These are phyloP conservation scores for Wickerhamiella sergipiensis DNA, from an alignment of 805 yeast genomes.

Conservation along the genomic window DNA sequence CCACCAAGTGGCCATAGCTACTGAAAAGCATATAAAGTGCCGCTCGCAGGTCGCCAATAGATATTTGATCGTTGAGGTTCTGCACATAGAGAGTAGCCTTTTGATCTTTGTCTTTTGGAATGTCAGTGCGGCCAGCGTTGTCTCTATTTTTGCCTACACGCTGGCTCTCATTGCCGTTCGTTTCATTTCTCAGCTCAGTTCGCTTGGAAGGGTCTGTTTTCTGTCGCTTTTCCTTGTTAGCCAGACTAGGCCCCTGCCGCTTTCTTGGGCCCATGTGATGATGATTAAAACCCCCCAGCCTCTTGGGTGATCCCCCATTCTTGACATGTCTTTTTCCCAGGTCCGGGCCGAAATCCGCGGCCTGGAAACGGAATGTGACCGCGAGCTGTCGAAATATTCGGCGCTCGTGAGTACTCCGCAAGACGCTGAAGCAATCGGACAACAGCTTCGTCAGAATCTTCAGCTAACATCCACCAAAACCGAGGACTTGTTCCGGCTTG, in stretches of 20 bases:
- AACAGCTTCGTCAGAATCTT: conserved; percentile 39
- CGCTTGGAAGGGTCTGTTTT: background rate
- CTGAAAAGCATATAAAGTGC: conserved; percentile 27
- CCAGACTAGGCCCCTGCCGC: background rate
- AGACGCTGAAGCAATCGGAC: conserved; percentile 35
- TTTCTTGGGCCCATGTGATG: background rate
- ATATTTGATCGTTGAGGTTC: conserved; percentile 27
- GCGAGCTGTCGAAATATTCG: conserved; percentile 39
- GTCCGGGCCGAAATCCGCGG: conserved; percentile 20
- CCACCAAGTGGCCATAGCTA: conserved; percentile 26
- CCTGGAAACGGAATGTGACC: conserved; percentile 56
- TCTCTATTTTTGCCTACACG: too few relatives aligned
- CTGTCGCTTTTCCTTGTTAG: background rate
- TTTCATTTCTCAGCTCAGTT: background rate
- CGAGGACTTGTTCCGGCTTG: conserved; percentile 20
- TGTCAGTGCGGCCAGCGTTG: too few relatives aligned
- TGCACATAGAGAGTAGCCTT: conserved; percentile 25
- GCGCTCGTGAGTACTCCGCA: conserved; percentile 40
- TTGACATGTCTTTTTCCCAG: conserved; percentile 9
- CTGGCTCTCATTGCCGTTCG: background rate
- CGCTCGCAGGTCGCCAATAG: conserved; percentile 22
- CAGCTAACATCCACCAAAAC: conserved; percentile 23
- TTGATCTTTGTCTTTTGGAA: background rate
- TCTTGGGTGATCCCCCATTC: background rate
- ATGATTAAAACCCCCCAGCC: background rate